These are phyloP conservation scores for Blastobotrys apis DNA, from an alignment of 1,139 yeast genomes.

Conservation along the genomic window DNA sequence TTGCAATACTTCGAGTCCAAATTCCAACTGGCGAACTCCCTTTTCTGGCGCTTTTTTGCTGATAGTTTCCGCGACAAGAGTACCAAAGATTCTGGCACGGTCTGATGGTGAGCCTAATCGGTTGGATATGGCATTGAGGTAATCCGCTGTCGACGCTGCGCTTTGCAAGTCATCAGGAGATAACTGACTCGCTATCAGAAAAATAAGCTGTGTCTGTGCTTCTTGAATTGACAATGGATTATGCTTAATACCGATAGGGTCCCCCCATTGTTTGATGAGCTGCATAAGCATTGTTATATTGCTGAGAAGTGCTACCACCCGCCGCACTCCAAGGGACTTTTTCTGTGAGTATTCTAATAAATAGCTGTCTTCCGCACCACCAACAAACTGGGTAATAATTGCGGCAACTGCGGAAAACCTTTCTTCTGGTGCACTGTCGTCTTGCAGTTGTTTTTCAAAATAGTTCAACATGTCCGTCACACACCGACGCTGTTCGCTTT, in stretches of 20 bases:
- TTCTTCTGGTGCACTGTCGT: slow-evolving; percentile 1
- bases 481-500: slow-evolving; percentile 14
- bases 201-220: slow-evolving; percentile 27
- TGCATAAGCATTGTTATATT: slow-evolving; percentile 16
- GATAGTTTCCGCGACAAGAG: slow-evolving; percentile 45
- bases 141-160: slow-evolving; percentile 34
- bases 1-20: slow-evolving; percentile 33
- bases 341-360: slow-evolving; percentile 13
- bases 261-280: slow-evolving; percentile 27
- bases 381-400: slow-evolving; percentile 7
- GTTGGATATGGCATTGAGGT: slow-evolving; percentile 44
- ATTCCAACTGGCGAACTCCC: slow-evolving; percentile 35
- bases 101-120: slow-evolving; percentile 45
- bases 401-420: slow-evolving; percentile 13
- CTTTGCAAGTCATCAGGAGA: slow-evolving; percentile 23
- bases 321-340: slow-evolving; percentile 14
- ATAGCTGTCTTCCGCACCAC: neutral
- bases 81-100: slow-evolving; percentile 43
- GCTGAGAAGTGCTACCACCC: slow-evolving; percentile 14
- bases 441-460: slow-evolving; percentile 8
- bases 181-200: slow-evolving; percentile 27
- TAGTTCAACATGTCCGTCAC: slow-evolving; percentile 15
- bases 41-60: slow-evolving; percentile 37
- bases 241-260: slow-evolving; percentile 21
- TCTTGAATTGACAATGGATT: slow-evolving; percentile 25